Evolutionary conservation across 2,329 filamentous ascomycete species (phyloP), one percentile per base, ranked within the genome.

Genomic region (Stagonosporopsis vannaccii): DNA sequence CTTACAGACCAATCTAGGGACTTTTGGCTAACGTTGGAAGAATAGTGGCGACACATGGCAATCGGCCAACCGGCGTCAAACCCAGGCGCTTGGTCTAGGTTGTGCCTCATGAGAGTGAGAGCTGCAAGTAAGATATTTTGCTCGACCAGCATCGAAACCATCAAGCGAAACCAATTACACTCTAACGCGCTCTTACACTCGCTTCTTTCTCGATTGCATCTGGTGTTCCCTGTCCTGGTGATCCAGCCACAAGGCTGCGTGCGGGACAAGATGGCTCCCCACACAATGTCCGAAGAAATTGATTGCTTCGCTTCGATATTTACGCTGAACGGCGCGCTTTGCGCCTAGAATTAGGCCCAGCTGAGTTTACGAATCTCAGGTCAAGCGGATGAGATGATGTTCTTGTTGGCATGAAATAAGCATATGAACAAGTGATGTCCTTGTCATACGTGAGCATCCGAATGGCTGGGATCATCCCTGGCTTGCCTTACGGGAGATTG

Each of bases 241-340:
- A 51, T 56, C 20, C 53, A 56, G 53, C 53, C 53, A 56, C 53
- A 47, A 51, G 35, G 42, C 28, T 47, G 36, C 41, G 30, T 30
- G 46, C 36, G 42, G 42, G 32, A 50, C 37, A 51, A 30, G 11
- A 51, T 56, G 53, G 53, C 53, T 56, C 53, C 53, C 53, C 53
- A 47, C 53, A 43, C 32, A 36, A 51, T 51, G 25, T 51, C 53
- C 53, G 53, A 51, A 51, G 48, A 36, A 25, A 32, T 35, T 19
- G 25, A 36, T 35, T 42, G 23, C 15, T 33, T 47, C 25, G 32
- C 17, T 48, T 56, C 25, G 32, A 40, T 43, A 22, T 15, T 43
- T 37, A 17, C 26, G 30, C 23, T 30, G 20, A 20, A 33, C n/a
- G 22, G 36, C 42, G 47, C 53, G 42, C 43, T 56, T 51, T 43